Conservation (phyloP, 192 early-diverging fungal species). For the Coemansia sp. region DNA sequence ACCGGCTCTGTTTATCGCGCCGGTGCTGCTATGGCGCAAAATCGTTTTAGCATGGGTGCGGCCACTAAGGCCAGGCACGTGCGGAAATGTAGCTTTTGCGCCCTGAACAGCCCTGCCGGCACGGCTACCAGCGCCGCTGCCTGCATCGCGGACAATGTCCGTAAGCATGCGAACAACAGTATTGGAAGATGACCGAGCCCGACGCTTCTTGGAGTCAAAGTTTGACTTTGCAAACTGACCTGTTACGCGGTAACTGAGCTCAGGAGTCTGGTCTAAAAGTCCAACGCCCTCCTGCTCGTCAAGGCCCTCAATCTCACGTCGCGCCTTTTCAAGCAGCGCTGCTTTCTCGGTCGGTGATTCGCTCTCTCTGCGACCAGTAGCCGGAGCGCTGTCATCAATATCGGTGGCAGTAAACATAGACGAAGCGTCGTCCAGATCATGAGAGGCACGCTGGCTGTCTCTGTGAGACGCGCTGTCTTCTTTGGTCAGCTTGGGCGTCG, state of each 20-base stretch:
- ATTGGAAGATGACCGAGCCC: constrained; percentile 43
- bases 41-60: constrained; percentile 14
- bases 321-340: constrained; percentile 34
- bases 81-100: constrained; percentile 17
- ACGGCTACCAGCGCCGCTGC: constrained; percentile 7
- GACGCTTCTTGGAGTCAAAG: constrained; percentile 37
- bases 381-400: constrained; percentile 12
- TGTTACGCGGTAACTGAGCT: constrained; percentile 45
- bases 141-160: constrained; percentile 44
- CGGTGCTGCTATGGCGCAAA: constrained; percentile 44
- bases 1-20: constrained; percentile 33
- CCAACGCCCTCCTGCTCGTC: constrained; percentile 50
- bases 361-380: neutral
- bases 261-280: constrained; percentile 50
- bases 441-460: constrained; percentile 11
- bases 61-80: neutral
- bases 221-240: constrained; percentile 9
- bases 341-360: constrained; percentile 28
- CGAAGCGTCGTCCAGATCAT: constrained; percentile 30
- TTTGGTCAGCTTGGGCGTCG: neutral
- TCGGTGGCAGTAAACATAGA: constrained; percentile 47
- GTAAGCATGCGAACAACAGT: constrained; percentile 41
- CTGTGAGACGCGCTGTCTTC: neutral
- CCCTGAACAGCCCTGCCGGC: constrained; percentile 9
- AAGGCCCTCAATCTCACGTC: constrained; percentile 43